Evolutionary conservation across 345 rosid species (phyloP), one percentile per base, ranked within the genome.

Genomic region (Hevea brasiliensis): DNA sequence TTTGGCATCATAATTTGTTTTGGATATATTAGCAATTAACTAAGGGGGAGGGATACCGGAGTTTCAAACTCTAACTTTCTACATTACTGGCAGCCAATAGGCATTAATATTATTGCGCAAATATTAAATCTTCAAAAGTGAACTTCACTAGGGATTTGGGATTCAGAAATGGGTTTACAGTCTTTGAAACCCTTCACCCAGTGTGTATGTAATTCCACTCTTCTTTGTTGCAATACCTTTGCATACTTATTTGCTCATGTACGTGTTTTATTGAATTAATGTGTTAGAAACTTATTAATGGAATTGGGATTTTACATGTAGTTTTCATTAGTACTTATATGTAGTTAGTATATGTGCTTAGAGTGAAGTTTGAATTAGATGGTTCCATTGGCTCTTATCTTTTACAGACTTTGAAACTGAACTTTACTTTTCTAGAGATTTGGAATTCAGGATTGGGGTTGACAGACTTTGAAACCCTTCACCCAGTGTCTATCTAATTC

Each of bases 401-500:
- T 72, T 74, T 42, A 41, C 77, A 90, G 98, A 97, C 37, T 1
- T 32, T 32, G 37, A 32, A 32, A 32, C 37, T 32, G 37, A 32
- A 32, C 3, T 32, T 32, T 4, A 32, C 4, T 32, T 32, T n/a
- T n/a, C n/a, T 18, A n/a, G 14, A 56, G 60, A 56, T 45, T 65
- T 47, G 69, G 40, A 26, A 17, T 24, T 45, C 1, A 41, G 45
- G 21, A 45, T 2, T 12, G 53, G 32, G 11, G 8, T 47, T 65
- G n/a, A 27, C 26, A 20, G 65, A 7, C 47, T 68, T 51, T 12
- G 5, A 53, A 12, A 11, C 6, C 21, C 7, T 63, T 63, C 26
- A 37, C 42, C 7, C 37, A 32, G 37, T 32, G 3, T 40, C 18
- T 63, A 41, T 67, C 12, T 48, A 15, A 27, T 15, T 67, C 57